A percentile compares a stretch with the other conserved stretches of the same genome.
These are phyloP conservation scores for Dillenia turbinata DNA, from an alignment of 164 flowering plant species.

Conservation along the genomic window DNA sequence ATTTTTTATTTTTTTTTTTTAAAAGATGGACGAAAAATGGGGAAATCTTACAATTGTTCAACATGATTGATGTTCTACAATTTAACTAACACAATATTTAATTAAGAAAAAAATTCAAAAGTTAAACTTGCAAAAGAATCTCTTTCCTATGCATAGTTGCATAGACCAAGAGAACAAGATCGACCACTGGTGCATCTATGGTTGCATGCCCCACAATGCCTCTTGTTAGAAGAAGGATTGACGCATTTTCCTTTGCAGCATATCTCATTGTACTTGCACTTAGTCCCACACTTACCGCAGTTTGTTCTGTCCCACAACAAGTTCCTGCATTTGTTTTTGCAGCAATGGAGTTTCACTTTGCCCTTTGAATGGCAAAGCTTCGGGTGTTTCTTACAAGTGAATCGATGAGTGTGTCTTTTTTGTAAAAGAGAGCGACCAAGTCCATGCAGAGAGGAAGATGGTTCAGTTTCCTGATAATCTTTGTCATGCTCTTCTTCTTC, in stretches of 20 bases:
- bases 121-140: no score
- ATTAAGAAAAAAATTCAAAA: no score
- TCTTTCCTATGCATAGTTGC: slow-evolving; percentile 11
- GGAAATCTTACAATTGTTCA: no score
- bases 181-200: slow-evolving; percentile 8
- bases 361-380: slow-evolving; percentile 13
- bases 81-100: no score
- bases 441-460: slow-evolving; percentile 7
- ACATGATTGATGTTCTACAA: no score
- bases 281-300: slow-evolving; percentile 22
- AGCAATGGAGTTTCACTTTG: slow-evolving; percentile 15
- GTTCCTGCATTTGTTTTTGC: slow-evolving; percentile 18
- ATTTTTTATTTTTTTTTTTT: no score
- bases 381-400: slow-evolving; percentile 15
- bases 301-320: slow-evolving; percentile 10
- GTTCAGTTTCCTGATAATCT: not conserved
- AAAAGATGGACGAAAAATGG: no score
- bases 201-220: slow-evolving; percentile 19
- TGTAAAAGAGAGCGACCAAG: slow-evolving; percentile 7
- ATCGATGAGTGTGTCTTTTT: not conserved
- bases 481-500: not conserved
- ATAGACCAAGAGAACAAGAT: slow-evolving; percentile 11
- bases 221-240: slow-evolving; percentile 10
- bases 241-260: slow-evolving; percentile 21
- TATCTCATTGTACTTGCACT: slow-evolving; percentile 14